A percentile compares a stretch with the other conserved stretches of the same genome.
Evolutionary conservation across 306 rosid genomes (phyloP).

Genomic region (Potentilla sterilis): DNA sequence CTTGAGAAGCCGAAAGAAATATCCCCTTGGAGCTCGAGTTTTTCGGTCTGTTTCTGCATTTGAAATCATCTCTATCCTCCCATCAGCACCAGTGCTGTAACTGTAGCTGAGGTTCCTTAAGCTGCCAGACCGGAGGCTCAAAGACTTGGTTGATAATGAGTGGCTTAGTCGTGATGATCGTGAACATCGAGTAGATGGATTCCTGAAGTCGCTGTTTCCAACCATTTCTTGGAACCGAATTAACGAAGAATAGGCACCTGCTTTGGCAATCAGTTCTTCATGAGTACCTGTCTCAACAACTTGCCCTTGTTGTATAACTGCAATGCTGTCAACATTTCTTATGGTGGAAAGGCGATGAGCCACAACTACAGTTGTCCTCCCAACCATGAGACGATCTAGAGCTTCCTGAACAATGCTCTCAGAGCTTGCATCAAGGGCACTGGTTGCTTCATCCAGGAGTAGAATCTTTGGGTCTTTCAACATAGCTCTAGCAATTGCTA

Average conservation of each 20-base stretch:
- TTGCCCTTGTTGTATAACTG: constrained; percentile 92
- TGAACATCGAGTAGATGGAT: constrained; percentile 80
- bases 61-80: constrained; percentile 94
- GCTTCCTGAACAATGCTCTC: constrained; percentile 99
- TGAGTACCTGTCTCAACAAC: constrained; percentile 98
- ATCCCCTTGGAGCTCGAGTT: constrained; percentile 84
- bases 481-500: constrained; percentile 99
- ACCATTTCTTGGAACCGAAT: constrained; percentile 98
- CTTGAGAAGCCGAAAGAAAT: constrained; percentile 74
- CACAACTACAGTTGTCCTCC: constrained; percentile 88
- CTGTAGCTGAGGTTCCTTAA: constrained; percentile 86
- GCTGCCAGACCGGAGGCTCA: constrained; percentile 92
- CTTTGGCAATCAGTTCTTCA: constrained; percentile 77
- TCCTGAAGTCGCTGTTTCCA: constrained; percentile 73
- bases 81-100: constrained; percentile 95
- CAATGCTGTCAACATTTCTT: constrained; percentile 82
- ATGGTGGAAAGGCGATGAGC: constrained; percentile 94
- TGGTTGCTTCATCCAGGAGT: constrained; percentile 95
- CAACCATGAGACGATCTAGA: constrained; percentile 89
- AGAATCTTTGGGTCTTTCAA: constrained; percentile 90
- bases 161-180: constrained; percentile 90
- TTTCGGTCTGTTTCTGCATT: constrained; percentile 87
- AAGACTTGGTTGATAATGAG: constrained; percentile 84
- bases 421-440: constrained; percentile 93
- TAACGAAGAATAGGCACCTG: constrained; percentile 80